Evolutionary conservation across 2,329 filamentous ascomycete species (phyloP).

Genomic region (Thermochaetoides dissita): DNA sequence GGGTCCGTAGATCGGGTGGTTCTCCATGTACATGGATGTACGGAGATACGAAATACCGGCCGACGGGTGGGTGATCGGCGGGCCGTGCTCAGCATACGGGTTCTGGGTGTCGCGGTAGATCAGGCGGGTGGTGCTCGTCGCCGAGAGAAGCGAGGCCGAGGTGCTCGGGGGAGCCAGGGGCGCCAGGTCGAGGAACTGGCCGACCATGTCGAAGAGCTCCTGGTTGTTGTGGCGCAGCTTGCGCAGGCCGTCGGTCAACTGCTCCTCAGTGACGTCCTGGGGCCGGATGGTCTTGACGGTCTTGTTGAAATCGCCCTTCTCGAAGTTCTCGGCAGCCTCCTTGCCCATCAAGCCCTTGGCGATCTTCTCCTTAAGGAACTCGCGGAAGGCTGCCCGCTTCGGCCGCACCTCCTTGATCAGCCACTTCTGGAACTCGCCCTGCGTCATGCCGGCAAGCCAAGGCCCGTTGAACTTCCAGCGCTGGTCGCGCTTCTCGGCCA

Average conservation of each 20-base stretch:
- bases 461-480: conserved; percentile 56
- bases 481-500: conserved; percentile 26
- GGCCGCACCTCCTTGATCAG: conserved; percentile 38
- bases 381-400: conserved; percentile 39
- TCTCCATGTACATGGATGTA: conserved; percentile 39
- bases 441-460: conserved; percentile 49
- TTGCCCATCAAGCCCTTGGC: conserved; percentile 30
- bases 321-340: conserved; percentile 24
- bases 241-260: conserved; percentile 39
- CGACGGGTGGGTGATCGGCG: conserved; percentile 48
- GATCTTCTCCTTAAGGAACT: conserved; percentile 35
- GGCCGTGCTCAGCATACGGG: conserved; percentile 38
- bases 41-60: conserved; percentile 49
- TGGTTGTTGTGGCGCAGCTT: conserved; percentile 36
- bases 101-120: conserved; percentile 18
- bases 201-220: conserved; percentile 38
- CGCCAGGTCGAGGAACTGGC: conserved; percentile 48
- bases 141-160: conserved; percentile 2
- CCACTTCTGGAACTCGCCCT: conserved; percentile 46
- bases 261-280: conserved; percentile 32
- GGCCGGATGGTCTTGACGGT: conserved; percentile 20
- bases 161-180: conserved; percentile 27
- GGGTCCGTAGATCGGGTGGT: conserved; percentile 48
- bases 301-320: conserved; percentile 19
- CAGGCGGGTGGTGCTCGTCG: neutral